Evolutionary conservation across 1,284 basidiomycete genomes (phyloP).

Genomic region (Pascua guehoae): DNA sequence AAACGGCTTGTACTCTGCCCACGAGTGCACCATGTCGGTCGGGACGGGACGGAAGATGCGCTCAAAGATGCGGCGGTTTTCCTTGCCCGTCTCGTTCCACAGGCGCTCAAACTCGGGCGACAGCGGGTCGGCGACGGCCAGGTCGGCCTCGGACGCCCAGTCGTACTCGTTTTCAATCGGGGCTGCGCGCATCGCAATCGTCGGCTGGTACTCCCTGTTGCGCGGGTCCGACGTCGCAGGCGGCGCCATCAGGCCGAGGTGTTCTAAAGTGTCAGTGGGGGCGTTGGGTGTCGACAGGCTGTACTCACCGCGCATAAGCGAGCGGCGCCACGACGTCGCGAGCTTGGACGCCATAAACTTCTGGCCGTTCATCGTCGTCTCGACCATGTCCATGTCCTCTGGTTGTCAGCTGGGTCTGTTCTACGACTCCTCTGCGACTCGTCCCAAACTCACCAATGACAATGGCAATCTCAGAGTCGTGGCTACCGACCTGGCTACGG

Average conservation of each 20-base stretch:
- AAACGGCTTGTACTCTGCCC: slow-evolving; percentile 71
- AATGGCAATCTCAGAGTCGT: slow-evolving; percentile 87
- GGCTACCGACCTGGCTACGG: slow-evolving; percentile 63
- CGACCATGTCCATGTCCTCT: slow-evolving; percentile 73
- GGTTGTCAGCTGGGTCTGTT: neutral
- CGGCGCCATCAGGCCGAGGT: slow-evolving; percentile 69
- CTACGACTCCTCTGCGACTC: neutral
- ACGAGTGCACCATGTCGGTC: slow-evolving; percentile 69
- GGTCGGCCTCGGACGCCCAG: slow-evolving; percentile 59
- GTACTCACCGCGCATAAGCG: slow-evolving; percentile 41
- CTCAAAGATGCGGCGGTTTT: slow-evolving; percentile 70
- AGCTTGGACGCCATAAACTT: slow-evolving; percentile 48
- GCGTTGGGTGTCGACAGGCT: neutral
- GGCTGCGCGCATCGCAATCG: slow-evolving; percentile 65
- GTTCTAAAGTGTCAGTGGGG: slow-evolving; percentile 57
- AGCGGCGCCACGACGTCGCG: slow-evolving; percentile 42
- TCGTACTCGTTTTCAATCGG: slow-evolving; percentile 71
- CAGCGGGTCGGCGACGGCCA: slow-evolving; percentile 74
- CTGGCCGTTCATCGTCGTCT: slow-evolving; percentile 72
- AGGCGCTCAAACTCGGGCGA: slow-evolving; percentile 59
- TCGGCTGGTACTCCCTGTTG: slow-evolving; percentile 53
- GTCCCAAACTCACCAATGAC: slow-evolving; percentile 60
- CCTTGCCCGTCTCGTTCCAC: slow-evolving; percentile 69
- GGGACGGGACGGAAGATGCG: slow-evolving; percentile 57
- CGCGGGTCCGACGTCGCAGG: slow-evolving; percentile 36